These are phyloP conservation scores for Raphanus sativus DNA, from an alignment of 345 rosid species.

Conservation along the genomic window DNA sequence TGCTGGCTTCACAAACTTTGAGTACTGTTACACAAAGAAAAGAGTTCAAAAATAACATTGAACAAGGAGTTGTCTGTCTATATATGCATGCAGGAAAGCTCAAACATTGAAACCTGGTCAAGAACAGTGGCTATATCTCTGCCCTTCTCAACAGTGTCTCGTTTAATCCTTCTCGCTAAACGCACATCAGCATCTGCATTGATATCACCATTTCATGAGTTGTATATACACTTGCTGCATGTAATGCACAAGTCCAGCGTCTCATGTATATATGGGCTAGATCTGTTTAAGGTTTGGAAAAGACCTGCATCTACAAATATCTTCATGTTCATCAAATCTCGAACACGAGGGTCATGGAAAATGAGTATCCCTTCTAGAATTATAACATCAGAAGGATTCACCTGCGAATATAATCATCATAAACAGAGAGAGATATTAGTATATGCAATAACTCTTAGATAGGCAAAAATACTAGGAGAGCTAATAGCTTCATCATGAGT, in stretches of 20 bases:
- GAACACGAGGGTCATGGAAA: slow-evolving; percentile 81
- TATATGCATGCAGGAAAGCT: neutral
- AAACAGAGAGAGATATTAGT: neutral
- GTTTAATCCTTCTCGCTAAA: slow-evolving; percentile 92
- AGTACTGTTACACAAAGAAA: slow-evolving; percentile 60
- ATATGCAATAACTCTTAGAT: neutral
- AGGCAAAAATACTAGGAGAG: neutral
- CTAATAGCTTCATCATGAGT: neutral
- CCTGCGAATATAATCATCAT: slow-evolving; percentile 45
- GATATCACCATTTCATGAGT: slow-evolving; percentile 9
- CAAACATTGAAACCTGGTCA: slow-evolving; percentile 65
- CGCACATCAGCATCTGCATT: slow-evolving; percentile 98
- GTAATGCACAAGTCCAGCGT: neutral
- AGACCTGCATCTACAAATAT: slow-evolving; percentile 94
- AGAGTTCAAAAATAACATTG: slow-evolving; percentile 21
- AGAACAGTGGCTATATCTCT: slow-evolving; percentile 83
- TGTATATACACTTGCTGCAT: neutral
- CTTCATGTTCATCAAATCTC: slow-evolving; percentile 92
- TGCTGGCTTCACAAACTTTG: slow-evolving; percentile 95
- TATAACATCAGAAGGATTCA: slow-evolving; percentile 90
- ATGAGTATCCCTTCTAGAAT: slow-evolving; percentile 87
- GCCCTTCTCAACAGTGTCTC: slow-evolving; percentile 85
- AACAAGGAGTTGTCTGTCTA: neutral
- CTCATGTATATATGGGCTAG: neutral
- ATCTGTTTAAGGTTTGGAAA: neutral